These are phyloP conservation scores for Pelargonium citronellum DNA, from an alignment of 441 rosid species.

Conservation along the genomic window DNA sequence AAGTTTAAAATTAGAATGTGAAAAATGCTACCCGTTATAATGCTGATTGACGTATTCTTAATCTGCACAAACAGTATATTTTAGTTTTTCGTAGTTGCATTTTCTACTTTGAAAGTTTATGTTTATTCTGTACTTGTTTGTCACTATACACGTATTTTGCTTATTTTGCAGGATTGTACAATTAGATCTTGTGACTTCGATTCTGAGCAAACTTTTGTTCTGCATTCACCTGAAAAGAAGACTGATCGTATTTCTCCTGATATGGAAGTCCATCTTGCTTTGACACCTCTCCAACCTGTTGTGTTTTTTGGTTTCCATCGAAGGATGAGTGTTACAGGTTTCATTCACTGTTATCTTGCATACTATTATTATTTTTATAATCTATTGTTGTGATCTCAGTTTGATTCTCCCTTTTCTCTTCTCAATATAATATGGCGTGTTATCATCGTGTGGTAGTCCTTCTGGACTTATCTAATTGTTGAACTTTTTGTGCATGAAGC, in stretches of 20 bases:
- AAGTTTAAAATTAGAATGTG: background rate
- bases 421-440: background rate
- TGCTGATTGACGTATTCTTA: background rate
- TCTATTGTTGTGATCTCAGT: background rate
- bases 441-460: background rate
- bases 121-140: background rate
- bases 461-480: constrained; percentile 19
- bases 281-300: constrained; percentile 94
- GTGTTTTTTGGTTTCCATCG: constrained; percentile 91
- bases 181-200: constrained; percentile 95
- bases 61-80: background rate
- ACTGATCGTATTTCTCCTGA: constrained; percentile 67
- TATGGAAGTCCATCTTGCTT: constrained; percentile 89
- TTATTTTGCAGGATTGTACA: constrained; percentile 76
- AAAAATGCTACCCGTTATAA: background rate
- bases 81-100: background rate
- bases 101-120: background rate
- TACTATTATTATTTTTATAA: background rate
- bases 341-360: background rate
- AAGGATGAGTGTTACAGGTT: constrained; percentile 98
- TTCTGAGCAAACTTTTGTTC: constrained; percentile 82
- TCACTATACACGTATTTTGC: background rate
- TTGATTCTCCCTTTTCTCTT: background rate
- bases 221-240: constrained; percentile 96
- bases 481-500: constrained; percentile 42